Evolutionary conservation across 192 early-diverging fungal genomes (phyloP).

Genomic region (Endogone sp.): DNA sequence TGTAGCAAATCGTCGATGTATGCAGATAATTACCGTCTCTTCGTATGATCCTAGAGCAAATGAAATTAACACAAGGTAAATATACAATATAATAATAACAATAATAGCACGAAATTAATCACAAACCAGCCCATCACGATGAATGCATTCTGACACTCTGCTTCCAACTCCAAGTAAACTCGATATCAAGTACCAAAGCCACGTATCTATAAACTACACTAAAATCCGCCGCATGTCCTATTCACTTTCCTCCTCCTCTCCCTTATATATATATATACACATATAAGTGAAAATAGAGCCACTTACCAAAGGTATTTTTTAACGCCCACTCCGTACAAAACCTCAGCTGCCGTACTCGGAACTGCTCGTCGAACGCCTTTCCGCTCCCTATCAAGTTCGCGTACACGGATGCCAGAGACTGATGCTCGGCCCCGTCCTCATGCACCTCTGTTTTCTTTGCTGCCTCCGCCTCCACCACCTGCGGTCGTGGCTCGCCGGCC

Average conservation of each 20-base stretch:
- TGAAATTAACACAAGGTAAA: background rate
- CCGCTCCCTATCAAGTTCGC: background rate
- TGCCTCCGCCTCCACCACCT: conserved; percentile 8
- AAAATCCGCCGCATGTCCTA: too few relatives aligned
- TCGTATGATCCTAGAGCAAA: background rate
- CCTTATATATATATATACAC: too few relatives aligned
- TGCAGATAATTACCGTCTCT: background rate
- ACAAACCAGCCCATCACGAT: too few relatives aligned
- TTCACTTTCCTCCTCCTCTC: too few relatives aligned
- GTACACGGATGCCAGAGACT: background rate
- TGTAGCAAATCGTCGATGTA: too few relatives aligned
- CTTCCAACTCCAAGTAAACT: too few relatives aligned
- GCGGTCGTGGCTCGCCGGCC: conserved; percentile 19
- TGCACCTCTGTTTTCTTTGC: background rate
- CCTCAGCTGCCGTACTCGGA: conserved; percentile 24
- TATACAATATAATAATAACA: conserved; percentile 1
- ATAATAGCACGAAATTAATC: background rate
- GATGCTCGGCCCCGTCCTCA: background rate
- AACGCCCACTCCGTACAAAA: conserved; percentile 52
- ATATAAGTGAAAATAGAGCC: conserved; percentile 19
- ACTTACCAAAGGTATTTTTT: conserved; percentile 44
- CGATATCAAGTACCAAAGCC: too few relatives aligned
- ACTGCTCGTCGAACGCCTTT: background rate
- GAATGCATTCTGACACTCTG: too few relatives aligned
- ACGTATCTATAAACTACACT: too few relatives aligned